Conservation (phyloP, 345 rosid genomes). For the Excoecaria agallocha region DNA sequence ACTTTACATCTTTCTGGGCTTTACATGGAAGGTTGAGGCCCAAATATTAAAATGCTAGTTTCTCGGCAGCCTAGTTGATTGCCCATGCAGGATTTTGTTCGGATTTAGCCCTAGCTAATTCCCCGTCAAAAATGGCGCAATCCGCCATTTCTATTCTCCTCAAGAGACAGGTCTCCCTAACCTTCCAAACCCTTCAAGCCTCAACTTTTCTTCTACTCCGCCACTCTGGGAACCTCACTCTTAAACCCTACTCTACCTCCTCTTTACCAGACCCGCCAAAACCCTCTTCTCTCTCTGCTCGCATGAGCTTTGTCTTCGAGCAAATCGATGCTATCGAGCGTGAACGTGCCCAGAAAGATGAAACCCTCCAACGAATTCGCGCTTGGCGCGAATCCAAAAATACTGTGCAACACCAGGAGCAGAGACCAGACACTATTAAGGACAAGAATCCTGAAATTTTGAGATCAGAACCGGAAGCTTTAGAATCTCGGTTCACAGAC, state of each 20-base stretch:
- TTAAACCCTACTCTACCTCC: slow-evolving; percentile 31
- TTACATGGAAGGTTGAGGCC: no score
- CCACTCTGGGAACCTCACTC: slow-evolving; percentile 12
- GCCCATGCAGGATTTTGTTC: slow-evolving; percentile 25
- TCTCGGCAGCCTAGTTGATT: neutral
- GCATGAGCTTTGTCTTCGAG: slow-evolving; percentile 86
- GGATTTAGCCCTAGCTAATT: neutral
- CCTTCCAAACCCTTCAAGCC: slow-evolving; percentile 24
- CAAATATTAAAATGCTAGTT: no score
- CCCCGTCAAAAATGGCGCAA: slow-evolving; percentile 35
- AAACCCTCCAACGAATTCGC: slow-evolving; percentile 82
- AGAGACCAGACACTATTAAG: slow-evolving; percentile 7
- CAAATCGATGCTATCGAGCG: slow-evolving; percentile 84
- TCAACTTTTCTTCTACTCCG: slow-evolving; percentile 22
- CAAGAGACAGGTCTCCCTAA: slow-evolving; percentile 39
- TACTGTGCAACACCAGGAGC: slow-evolving; percentile 21
- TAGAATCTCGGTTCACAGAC: neutral
- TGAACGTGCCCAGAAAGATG: slow-evolving; percentile 55
- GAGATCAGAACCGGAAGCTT: slow-evolving; percentile 3
- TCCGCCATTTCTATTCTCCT: slow-evolving; percentile 48
- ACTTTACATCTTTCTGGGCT: no score
- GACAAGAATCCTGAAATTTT: slow-evolving; percentile 10
- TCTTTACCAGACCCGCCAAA: slow-evolving; percentile 35
- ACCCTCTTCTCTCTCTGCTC: slow-evolving; percentile 78
- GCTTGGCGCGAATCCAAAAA: slow-evolving; percentile 82